Evolutionary conservation across 2,329 filamentous ascomycete genomes (phyloP), one percentile per base, ranked within the genome.

Genomic region (Apiospora malaysiana): DNA sequence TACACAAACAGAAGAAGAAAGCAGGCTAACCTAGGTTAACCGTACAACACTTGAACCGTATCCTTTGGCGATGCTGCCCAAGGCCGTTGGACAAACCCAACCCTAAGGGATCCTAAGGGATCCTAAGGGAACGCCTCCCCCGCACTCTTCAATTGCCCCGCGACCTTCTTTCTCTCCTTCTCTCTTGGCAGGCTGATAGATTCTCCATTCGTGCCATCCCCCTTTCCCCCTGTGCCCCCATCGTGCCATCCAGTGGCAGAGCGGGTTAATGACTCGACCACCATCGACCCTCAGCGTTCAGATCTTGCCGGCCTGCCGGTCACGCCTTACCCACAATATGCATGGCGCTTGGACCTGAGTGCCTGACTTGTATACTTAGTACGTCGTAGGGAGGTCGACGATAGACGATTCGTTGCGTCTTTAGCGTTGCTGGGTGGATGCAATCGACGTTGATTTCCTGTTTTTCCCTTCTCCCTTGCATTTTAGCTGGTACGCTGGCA

Each of bases 401-500:
- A 49, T 9, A 27, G 49, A 23, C 49, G 18, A 63, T 40, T 63
- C 32, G 21, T 10, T 63, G 27, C 27, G 10, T 63, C 56, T 40
- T 32, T 63, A 63, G 56, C 56, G 56, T 63, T 40, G 8, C 56
- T 63, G 56, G 56, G 56, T 63, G 56, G 56, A 63, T 63, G 56
- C 56, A 63, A 32, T 21, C 56, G 18, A 63, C 10, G 27, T 63
- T 63, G 56, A n/a, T 63, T 40, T 63, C 56, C 56, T 40, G 56
- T 63, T 63, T 63, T 63, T 40, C 27, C 25, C 47, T n/a, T 32
- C 25, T 18, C 51, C 51, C 51, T 59, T 37, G 49, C 49, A 56
- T 56, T 25, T 56, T 56, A 56, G 49, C 23, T 56, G 25, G 14
- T 18, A 32, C 18, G 49, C 23, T 56, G 25, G 14, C 18, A 56